Evolutionary conservation across 495 filamentous ascomycete species (phyloP).

Genomic region (Daldinia decipiens): DNA sequence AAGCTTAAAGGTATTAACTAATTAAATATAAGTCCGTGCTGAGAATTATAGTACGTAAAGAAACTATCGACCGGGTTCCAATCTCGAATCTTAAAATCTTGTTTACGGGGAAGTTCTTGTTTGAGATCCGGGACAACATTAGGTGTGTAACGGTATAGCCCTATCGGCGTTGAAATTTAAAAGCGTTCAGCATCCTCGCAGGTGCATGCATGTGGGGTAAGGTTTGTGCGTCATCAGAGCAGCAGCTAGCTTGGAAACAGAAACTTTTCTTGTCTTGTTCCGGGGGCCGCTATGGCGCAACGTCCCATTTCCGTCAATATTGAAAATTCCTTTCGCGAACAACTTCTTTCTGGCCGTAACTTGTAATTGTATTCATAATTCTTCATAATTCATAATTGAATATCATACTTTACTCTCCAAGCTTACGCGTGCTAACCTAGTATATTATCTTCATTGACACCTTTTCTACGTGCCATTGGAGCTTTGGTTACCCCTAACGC

Average conservation of each 20-base stretch:
- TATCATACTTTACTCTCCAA: background rate
- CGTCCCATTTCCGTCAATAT: constrained; percentile 27
- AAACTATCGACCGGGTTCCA: background rate
- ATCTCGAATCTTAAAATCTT: background rate
- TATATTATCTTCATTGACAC: background rate
- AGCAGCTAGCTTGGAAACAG: constrained; percentile 7
- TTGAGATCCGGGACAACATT: constrained; percentile 10
- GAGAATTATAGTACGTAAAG: background rate
- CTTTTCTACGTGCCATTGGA: background rate
- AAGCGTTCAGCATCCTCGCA: constrained; percentile 25
- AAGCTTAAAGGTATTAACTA: background rate
- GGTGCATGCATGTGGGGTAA: constrained; percentile 32
- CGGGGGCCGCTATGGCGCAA: constrained; percentile 23
- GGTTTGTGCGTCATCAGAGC: constrained; percentile 26
- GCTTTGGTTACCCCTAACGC: constrained; percentile 3
- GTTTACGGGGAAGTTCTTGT: background rate
- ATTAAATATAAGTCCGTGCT: background rate
- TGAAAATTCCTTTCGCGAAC: constrained; percentile 36
- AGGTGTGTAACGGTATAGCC: constrained; percentile 23
- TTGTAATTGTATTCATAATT: constrained; percentile 12
- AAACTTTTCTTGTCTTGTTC: constrained; percentile 28
- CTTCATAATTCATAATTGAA: background rate
- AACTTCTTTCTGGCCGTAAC: constrained; percentile 7
- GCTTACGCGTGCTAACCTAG: background rate
- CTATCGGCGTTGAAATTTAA: constrained; percentile 19